phyloP scores from a whole-genome alignment of 306 rosid species.

The Argentina anserina region DNA sequence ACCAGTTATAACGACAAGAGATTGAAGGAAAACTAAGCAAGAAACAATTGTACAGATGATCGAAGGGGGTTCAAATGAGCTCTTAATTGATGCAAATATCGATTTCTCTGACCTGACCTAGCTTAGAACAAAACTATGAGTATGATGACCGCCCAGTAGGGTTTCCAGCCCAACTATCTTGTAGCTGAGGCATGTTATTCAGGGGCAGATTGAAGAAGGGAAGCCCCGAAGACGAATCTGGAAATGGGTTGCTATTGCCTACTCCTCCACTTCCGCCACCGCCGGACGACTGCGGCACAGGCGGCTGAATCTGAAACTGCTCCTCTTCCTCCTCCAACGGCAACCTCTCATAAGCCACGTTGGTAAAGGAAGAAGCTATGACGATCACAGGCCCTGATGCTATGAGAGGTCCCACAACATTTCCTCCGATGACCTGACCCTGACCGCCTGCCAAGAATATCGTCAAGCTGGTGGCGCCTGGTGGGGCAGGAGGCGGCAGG shows the following conservation, averaged over 20 bases:
- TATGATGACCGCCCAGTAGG: constrained; percentile 59
- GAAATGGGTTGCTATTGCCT: constrained; percentile 38
- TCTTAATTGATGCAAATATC: constrained; percentile 6
- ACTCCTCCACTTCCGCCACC: constrained; percentile 29
- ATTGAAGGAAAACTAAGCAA: constrained; percentile 1
- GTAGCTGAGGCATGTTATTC: constrained; percentile 64
- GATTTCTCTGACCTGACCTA: constrained; percentile 32
- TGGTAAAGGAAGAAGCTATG: constrained; percentile 85
- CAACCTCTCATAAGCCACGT: constrained; percentile 86
- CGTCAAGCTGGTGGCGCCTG: constrained; percentile 74
- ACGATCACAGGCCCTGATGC: constrained; percentile 86
- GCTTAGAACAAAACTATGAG: constrained; percentile 25
- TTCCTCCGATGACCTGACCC: constrained; percentile 91
- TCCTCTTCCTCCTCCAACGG: constrained; percentile 82
- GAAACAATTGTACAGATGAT: constrained; percentile 16
- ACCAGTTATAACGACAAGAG: constrained; percentile 1
- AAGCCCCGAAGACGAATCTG: constrained; percentile 66
- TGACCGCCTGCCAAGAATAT: constrained; percentile 83
- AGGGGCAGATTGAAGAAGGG: constrained; percentile 82
- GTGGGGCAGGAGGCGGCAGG: constrained; percentile 92
- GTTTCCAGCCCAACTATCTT: constrained; percentile 75
- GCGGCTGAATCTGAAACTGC: constrained; percentile 50
- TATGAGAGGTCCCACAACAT: constrained; percentile 75
- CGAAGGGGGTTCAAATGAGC: background rate
- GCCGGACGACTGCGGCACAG: constrained; percentile 42